Base-by-base conservation (phyloP, 805 yeast genomes). In the Soucietia sequanensis region DNA sequence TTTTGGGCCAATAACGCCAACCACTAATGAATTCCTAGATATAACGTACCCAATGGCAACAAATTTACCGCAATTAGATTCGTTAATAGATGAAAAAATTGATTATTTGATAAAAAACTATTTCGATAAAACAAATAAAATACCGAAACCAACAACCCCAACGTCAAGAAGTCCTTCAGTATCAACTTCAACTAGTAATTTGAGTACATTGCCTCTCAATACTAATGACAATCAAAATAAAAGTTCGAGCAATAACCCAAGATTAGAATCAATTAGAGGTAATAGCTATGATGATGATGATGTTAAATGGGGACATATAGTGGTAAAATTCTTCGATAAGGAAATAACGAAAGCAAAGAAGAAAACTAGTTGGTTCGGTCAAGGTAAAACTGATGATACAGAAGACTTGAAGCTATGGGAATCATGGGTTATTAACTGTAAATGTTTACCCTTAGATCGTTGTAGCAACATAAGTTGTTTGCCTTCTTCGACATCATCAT, bases 331-430 rank as follows among this genome's bases (percentile, higher is more conserved):
- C 37, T 51, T 53, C 27, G 73, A 70, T 31, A 59, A 62, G 32
- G 59, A 61, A 35, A 52, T 61, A 18, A 33, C 65, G 18, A 72
- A 56, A 33, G 38, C 53, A 13, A 58, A 60, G 44, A 59, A 73
- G 58, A 73, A 72, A 38, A 60, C 69, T 14, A 69, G 80, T 24
- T 78, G 84, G 82, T 79, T 76, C 56, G 78, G 75, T 25, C 68
- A 53, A 44, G 48, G 46, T 13, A 42, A 46, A 39, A 27, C 35
- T 24, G 39, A 34, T 27, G 41, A 42, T 11, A 37, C 43, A 3
- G 77, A 72, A 28, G 76, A 72, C 20, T 47, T 62, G 15, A 54
- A 58, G 16, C 62, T 75, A 44, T 85, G 93, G 89, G 95, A 85
- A 51, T 65, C 71, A 15, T 85, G 95, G 95, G 55, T 64, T 4